These are phyloP conservation scores for Pulveroboletus ridleyi DNA, from an alignment of 1,284 basidiomycete species.

Conservation along the genomic window DNA sequence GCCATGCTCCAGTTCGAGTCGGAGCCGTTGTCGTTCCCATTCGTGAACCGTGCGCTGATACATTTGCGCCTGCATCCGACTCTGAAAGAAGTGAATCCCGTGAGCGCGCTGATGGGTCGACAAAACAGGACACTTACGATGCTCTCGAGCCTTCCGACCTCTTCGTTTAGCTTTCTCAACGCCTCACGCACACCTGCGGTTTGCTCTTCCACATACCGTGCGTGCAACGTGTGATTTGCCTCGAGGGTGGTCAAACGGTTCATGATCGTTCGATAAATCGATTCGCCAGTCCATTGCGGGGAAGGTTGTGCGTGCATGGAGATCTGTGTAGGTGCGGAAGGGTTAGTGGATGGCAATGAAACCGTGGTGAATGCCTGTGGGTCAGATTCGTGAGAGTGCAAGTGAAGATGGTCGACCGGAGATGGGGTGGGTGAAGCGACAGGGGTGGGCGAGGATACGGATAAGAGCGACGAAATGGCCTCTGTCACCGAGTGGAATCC, in stretches of 20 bases:
- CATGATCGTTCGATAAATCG: constrained; percentile 96
- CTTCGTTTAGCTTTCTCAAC: too few species aligned
- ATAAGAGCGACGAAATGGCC: constrained; percentile 30
- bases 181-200: too few species aligned
- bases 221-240: constrained; percentile 62
- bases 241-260: constrained; percentile 90
- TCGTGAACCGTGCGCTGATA: too few species aligned
- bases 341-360: constrained; percentile 14
- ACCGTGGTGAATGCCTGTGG: constrained; percentile 6
- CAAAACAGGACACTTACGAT: too few species aligned
- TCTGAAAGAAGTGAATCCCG: too few species aligned
- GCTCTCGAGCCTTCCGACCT: too few species aligned
- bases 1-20: too few species aligned
- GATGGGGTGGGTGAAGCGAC: constrained; percentile 7
- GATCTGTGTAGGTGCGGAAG: constrained; percentile 14
- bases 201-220: too few species aligned
- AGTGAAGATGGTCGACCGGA: constrained; percentile 14
- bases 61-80: too few species aligned
- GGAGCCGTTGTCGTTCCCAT: too few species aligned
- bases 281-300: constrained; percentile 66
- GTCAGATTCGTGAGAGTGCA: constrained; percentile 19
- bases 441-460: constrained; percentile 16
- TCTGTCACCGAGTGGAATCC: constrained; percentile 26
- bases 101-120: too few species aligned
- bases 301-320: constrained; percentile 13